Conservation (phyloP, 2,329 filamentous ascomycete genomes). For the Colletotrichum ledebouriae region DNA sequence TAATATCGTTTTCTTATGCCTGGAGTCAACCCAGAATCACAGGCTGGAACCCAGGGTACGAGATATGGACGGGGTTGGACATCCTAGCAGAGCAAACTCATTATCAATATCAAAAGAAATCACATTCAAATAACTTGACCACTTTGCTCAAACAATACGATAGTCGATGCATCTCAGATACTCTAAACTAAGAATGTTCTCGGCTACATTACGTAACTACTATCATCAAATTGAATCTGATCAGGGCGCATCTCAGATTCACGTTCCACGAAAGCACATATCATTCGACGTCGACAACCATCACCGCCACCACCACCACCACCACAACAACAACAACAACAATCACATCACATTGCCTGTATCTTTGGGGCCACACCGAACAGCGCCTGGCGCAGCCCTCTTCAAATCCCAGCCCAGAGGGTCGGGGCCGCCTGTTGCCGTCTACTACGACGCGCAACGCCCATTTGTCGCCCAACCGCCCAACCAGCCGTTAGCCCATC, state of each 20-base stretch:
- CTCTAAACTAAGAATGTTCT: too few species aligned
- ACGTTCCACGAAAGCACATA: background rate
- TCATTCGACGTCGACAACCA: background rate
- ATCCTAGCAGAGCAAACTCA: conserved; percentile 35
- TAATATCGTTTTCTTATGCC: conserved; percentile 32
- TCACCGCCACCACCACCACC: background rate
- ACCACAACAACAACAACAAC: background rate
- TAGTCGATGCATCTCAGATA: too few species aligned
- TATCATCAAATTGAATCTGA: background rate
- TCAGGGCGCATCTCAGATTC: background rate
- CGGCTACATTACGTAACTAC: background rate
- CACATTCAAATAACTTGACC: conserved; percentile 1
- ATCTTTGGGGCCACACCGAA: background rate
- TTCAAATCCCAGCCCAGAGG: conserved; percentile 34
- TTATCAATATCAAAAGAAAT: conserved; percentile 27
- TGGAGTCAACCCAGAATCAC: conserved; percentile 30
- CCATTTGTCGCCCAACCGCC: conserved; percentile 19
- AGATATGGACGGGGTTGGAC: conserved; percentile 31
- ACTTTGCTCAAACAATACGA: background rate
- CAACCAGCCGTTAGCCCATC: conserved; percentile 39
- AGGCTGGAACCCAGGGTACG: conserved; percentile 36
- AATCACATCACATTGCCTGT: conserved; percentile 11
- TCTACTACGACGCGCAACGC: conserved; percentile 25
- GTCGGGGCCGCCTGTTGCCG: conserved; percentile 36
- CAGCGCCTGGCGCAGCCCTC: conserved; percentile 38